Conservation (phyloP, 306 rosid genomes). For the Cicer yamashitae region DNA sequence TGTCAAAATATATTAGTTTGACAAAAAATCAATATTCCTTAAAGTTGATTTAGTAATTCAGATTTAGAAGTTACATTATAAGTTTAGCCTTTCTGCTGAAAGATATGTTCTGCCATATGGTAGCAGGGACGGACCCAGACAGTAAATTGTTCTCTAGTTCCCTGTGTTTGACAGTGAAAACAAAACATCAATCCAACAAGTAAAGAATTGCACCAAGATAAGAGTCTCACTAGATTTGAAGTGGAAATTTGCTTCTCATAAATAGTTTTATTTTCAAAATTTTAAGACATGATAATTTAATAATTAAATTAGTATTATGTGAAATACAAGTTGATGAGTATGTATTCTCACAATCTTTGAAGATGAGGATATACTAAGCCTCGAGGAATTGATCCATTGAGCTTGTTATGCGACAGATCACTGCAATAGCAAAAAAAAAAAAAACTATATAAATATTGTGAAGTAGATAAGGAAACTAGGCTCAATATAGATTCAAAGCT, state of each 20-base stretch:
- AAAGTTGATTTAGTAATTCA: slow-evolving; percentile 1
- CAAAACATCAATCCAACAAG: slow-evolving; percentile 36
- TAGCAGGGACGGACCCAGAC: slow-evolving; percentile 58
- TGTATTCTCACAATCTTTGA: slow-evolving; percentile 71
- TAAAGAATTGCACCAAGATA: not conserved
- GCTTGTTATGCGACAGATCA: slow-evolving; percentile 64
- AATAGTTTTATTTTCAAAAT: slow-evolving; percentile 14
- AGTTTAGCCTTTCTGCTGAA: slow-evolving; percentile 52
- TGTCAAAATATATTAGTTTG: slow-evolving; percentile 28
- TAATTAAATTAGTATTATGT: slow-evolving; percentile 18
- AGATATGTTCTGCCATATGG: slow-evolving; percentile 62
- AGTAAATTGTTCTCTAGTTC: slow-evolving; percentile 60
- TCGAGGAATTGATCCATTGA: slow-evolving; percentile 72
- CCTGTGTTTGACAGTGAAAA: slow-evolving; percentile 54
- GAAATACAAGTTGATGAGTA: slow-evolving; percentile 35
- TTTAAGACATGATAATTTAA: slow-evolving; percentile 15
- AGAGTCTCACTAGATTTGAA: slow-evolving; percentile 31
- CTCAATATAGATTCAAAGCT: slow-evolving; percentile 13
- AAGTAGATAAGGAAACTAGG: slow-evolving; percentile 34
- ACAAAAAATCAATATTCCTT: slow-evolving; percentile 27
- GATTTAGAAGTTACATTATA: slow-evolving; percentile 56
- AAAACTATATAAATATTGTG: slow-evolving; percentile 20
- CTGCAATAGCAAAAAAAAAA: slow-evolving; percentile 54
- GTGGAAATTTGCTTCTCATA: slow-evolving; percentile 18
- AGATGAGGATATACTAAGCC: slow-evolving; percentile 62